These are phyloP conservation scores for Spergularia bocconei DNA, from an alignment of 148 eudicot species.

Conservation along the genomic window DNA sequence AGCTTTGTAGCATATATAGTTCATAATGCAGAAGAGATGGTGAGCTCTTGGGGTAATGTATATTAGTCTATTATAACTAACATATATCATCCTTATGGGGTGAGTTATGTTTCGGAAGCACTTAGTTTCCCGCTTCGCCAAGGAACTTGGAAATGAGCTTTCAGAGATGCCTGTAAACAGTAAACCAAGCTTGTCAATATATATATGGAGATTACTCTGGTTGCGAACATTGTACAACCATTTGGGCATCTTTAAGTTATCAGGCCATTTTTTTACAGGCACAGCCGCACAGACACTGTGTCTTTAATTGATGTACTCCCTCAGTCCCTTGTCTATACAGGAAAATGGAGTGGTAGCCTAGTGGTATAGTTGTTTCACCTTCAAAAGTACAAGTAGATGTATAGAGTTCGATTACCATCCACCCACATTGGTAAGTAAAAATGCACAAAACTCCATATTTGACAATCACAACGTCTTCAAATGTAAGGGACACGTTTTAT, in stretches of 20 bases:
- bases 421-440: too few relatives aligned
- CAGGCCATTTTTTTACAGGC: too few relatives aligned
- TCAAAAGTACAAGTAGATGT: too few relatives aligned
- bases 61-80: constrained; percentile 25
- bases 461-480: too few relatives aligned
- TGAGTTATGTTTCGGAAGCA: constrained; percentile 14
- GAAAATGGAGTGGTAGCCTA: too few relatives aligned
- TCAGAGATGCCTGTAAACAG: constrained; percentile 27
- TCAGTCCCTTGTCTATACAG: too few relatives aligned
- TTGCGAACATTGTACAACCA: constrained; percentile 2
- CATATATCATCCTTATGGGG: constrained; percentile 22
- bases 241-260: background rate
- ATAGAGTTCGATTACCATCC: too few relatives aligned
- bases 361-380: too few relatives aligned
- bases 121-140: constrained; percentile 17
- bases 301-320: too few relatives aligned
- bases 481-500: too few relatives aligned
- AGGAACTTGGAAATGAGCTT: constrained; percentile 18
- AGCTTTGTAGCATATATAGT: constrained; percentile 36
- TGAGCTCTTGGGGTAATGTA: constrained; percentile 30
- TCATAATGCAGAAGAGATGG: constrained; percentile 28
- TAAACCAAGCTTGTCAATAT: constrained; percentile 21
- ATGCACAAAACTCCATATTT: too few relatives aligned
- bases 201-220: constrained; percentile 12
- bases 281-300: too few relatives aligned